Percentiles rank a stretch among this genome's conserved stretches.
These are phyloP conservation scores for Hemisphaericaspora nanyangensis DNA, from an alignment of 805 yeast species.

Conservation along the genomic window DNA sequence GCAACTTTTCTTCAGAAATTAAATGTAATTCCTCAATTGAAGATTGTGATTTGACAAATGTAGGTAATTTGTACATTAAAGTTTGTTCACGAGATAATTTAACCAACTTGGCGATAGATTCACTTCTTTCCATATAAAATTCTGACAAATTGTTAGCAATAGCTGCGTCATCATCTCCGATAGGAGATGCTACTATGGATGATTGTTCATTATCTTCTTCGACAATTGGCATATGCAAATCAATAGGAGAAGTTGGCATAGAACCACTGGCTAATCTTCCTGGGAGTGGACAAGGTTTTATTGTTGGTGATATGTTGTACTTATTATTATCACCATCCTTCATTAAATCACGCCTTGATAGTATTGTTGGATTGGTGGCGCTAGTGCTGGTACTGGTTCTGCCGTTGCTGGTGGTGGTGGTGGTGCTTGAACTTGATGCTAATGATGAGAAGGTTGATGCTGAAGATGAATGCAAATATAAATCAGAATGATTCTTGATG, in stretches of 20 bases:
- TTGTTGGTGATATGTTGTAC: slow-evolving; percentile 7
- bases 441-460: background rate
- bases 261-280: slow-evolving; percentile 15
- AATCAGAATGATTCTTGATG: slow-evolving; percentile 31
- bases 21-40: slow-evolving; percentile 56
- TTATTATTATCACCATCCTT: slow-evolving; percentile 16
- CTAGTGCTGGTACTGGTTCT: background rate
- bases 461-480: slow-evolving; percentile 17
- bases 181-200: background rate
- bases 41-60: slow-evolving; percentile 34
- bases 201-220: slow-evolving; percentile 3
- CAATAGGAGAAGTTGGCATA: background rate
- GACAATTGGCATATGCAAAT: background rate
- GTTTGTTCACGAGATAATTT: slow-evolving; percentile 29
- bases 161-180: slow-evolving; percentile 26
- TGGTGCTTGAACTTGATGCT: background rate
- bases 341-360: slow-evolving; percentile 25
- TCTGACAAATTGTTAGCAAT: slow-evolving; percentile 34
- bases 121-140: slow-evolving; percentile 33
- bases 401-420: background rate
- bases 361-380: slow-evolving; percentile 5
- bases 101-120: slow-evolving; percentile 29
- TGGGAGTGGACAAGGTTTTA: slow-evolving; percentile 29
- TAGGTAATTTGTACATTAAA: slow-evolving; percentile 35
- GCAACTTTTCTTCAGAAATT: slow-evolving; percentile 58